These are phyloP conservation scores for Gentiana macrophylla DNA, from an alignment of 257 asterid genomes.

Conservation along the genomic window DNA sequence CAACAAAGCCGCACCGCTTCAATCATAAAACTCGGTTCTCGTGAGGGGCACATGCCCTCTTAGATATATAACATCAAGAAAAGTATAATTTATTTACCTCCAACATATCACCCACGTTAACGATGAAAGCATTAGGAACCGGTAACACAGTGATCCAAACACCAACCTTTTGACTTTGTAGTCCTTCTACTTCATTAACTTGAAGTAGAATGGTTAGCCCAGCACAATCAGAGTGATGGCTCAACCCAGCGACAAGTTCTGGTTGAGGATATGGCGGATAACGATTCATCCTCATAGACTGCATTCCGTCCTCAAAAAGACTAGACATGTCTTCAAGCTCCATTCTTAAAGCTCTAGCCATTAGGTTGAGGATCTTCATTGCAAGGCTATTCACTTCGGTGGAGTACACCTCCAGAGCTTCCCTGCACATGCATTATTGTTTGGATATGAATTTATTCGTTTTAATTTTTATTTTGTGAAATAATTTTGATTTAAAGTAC, in stretches of 20 bases:
- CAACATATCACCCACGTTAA: constrained; percentile 27
- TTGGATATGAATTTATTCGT: no score
- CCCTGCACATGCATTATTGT: no score
- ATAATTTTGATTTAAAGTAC: no score
- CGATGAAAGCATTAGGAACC: constrained; percentile 16
- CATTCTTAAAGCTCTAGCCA: constrained; percentile 33
- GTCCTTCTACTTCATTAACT: constrained; percentile 19
- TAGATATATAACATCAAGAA: no score
- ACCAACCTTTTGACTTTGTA: constrained; percentile 17
- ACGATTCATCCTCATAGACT: constrained; percentile 24
- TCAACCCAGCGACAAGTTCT: constrained; percentile 19
- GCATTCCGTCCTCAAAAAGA: constrained; percentile 14
- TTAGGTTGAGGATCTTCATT: constrained; percentile 22
- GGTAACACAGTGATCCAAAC: constrained; percentile 23
- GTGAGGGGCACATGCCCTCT: no score
- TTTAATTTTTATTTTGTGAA: no score
- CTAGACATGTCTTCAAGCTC: constrained; percentile 25
- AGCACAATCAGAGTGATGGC: constrained; percentile 25
- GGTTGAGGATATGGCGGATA: constrained; percentile 21
- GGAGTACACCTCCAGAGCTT: constrained; percentile 36
- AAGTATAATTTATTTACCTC: constrained; percentile 6
- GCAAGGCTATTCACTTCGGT: constrained; percentile 26
- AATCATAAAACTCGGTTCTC: no score
- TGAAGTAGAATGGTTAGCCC: constrained; percentile 23
- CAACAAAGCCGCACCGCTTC: no score